Conservation (phyloP, 2,329 filamentous ascomycete genomes). For the Penicillium polonicum region DNA sequence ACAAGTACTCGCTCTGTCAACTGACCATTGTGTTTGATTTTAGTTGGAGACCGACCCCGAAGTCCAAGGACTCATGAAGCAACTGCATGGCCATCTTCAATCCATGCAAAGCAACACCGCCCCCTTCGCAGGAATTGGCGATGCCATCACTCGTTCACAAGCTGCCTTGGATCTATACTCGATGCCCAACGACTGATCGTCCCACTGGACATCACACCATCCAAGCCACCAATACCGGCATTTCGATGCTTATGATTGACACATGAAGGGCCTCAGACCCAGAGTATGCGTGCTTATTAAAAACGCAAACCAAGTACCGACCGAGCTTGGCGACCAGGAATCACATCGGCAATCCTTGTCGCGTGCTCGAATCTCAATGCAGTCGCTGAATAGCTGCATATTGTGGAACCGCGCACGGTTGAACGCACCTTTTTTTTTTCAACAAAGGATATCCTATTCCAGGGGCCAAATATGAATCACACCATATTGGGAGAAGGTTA, state of each 20-base stretch:
- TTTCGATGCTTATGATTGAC: slow-evolving; percentile 23
- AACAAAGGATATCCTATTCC: not conserved
- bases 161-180: slow-evolving; percentile 35
- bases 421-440: not conserved
- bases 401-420: not conserved
- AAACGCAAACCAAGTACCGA: not conserved
- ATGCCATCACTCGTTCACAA: slow-evolving; percentile 41
- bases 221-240: not conserved
- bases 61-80: slow-evolving; percentile 36
- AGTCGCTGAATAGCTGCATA: slow-evolving; percentile 6
- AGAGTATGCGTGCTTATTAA: not conserved
- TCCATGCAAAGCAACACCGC: slow-evolving; percentile 46
- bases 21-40: slow-evolving; percentile 12
- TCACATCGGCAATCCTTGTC: slow-evolving; percentile 3
- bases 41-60: slow-evolving; percentile 42
- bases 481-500: not conserved
- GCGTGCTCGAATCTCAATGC: slow-evolving; percentile 10
- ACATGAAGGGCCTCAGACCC: slow-evolving; percentile 28
- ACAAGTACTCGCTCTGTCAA: not conserved
- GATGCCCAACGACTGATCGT: slow-evolving; percentile 34
- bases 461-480: not conserved
- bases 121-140: slow-evolving; percentile 37
- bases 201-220: not conserved
- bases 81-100: slow-evolving; percentile 44
- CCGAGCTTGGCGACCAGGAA: not conserved